Conservation (phyloP, 306 rosid genomes). For the Vicia faba region DNA sequence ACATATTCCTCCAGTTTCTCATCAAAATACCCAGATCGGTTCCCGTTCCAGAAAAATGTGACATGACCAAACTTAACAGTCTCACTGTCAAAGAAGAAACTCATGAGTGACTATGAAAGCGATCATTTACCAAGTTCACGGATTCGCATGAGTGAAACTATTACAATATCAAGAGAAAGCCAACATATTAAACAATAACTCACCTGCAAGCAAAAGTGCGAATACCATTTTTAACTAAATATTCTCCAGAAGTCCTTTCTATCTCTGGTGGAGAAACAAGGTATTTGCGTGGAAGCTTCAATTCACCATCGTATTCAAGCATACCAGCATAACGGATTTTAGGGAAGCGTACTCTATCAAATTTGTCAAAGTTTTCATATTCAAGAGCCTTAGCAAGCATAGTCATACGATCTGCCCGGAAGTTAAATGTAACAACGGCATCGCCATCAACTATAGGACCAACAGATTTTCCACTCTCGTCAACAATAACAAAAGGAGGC, state of each 20-base stretch:
- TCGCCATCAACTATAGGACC: constrained; percentile 98
- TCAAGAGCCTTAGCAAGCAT: constrained; percentile 98
- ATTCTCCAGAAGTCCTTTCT: constrained; percentile 98
- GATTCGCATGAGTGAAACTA: constrained; percentile 7
- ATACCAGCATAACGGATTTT: constrained; percentile 94
- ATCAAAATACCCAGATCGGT: constrained; percentile 89
- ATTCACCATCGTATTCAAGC: constrained; percentile 97
- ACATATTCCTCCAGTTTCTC: constrained; percentile 76
- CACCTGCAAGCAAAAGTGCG: constrained; percentile 97
- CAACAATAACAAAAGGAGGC: constrained; percentile 92
- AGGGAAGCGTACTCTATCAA: constrained; percentile 84
- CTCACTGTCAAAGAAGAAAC: constrained; percentile 59
- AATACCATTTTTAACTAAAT: constrained; percentile 79
- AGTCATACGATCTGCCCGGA: constrained; percentile 94
- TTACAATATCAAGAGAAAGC: not conserved
- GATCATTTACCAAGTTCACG: constrained; percentile 21
- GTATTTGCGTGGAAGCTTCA: constrained; percentile 89
- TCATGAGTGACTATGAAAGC: constrained; percentile 2
- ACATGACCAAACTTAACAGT: constrained; percentile 99
- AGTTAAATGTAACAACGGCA: constrained; percentile 95
- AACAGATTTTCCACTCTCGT: constrained; percentile 76
- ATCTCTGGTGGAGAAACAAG: constrained; percentile 97
- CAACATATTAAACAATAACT: constrained; percentile 15
- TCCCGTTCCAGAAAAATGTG: constrained; percentile 99
- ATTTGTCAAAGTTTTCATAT: constrained; percentile 82